Conservation (phyloP, 2,329 filamentous ascomycete species). For the Calonectria fujianensis region DNA sequence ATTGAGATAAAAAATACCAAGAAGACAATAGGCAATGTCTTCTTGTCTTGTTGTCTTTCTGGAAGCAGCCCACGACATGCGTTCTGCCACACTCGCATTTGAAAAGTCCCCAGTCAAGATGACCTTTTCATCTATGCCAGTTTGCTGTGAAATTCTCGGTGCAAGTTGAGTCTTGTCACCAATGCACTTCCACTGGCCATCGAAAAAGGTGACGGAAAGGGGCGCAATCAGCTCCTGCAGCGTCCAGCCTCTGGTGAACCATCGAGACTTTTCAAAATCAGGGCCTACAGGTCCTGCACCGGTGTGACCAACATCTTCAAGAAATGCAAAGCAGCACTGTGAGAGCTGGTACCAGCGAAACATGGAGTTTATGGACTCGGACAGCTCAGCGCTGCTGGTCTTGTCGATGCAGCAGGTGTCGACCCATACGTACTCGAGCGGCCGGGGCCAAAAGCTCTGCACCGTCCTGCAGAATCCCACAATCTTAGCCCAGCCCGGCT, state of each 20-base stretch:
- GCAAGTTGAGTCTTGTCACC: slow-evolving; percentile 39
- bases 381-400: slow-evolving; percentile 47
- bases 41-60: slow-evolving; percentile 47
- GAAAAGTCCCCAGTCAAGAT: slow-evolving; percentile 36
- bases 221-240: slow-evolving; percentile 48
- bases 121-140: slow-evolving; percentile 41
- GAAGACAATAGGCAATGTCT: slow-evolving; percentile 51
- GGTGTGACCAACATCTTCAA: slow-evolving; percentile 62
- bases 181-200: slow-evolving; percentile 38
- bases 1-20: slow-evolving; percentile 49
- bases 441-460: background rate
- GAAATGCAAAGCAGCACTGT: slow-evolving; percentile 42
- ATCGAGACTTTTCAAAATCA: slow-evolving; percentile 42
- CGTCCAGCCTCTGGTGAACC: slow-evolving; percentile 51
- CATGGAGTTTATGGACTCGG: slow-evolving; percentile 52
- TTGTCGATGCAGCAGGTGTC: slow-evolving; percentile 46
- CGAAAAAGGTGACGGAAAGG: slow-evolving; percentile 40
- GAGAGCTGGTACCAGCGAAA: slow-evolving; percentile 56
- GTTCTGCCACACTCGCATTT: slow-evolving; percentile 40
- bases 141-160: slow-evolving; percentile 29
- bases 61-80: slow-evolving; percentile 49
- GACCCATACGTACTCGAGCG: slow-evolving; percentile 39
- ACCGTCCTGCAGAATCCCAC: slow-evolving; percentile 37
- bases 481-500: slow-evolving; percentile 43
- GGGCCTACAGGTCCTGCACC: background rate